Evolutionary conservation across 2,329 filamentous ascomycete species (phyloP).

Genomic region (Fusarium tanahbumbuense): DNA sequence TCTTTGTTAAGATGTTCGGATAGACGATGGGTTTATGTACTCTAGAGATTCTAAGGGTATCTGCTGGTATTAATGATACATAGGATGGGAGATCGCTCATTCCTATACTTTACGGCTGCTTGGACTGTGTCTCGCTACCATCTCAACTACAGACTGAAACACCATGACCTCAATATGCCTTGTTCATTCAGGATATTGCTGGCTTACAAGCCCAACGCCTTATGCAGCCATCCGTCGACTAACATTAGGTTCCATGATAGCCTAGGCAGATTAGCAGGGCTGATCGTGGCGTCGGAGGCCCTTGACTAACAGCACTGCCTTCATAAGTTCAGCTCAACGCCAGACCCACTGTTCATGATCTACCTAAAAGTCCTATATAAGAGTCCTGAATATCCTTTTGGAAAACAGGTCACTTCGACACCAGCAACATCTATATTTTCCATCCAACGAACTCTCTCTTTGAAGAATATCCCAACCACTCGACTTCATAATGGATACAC

Average conservation of each 20-base stretch:
- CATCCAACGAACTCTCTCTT: neutral
- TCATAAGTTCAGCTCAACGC: constrained; percentile 1
- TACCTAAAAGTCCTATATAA: constrained; percentile 31
- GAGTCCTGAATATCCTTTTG: constrained; percentile 14
- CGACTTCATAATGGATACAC: constrained; percentile 21
- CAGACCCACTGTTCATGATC: constrained; percentile 19
- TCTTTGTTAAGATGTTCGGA: constrained; percentile 37
- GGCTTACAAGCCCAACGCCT: constrained; percentile 7
- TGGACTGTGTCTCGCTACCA: constrained; percentile 12
- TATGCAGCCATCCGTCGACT: constrained; percentile 8
- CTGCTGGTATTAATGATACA: constrained; percentile 39
- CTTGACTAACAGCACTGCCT: constrained; percentile 38
- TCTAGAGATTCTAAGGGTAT: constrained; percentile 26
- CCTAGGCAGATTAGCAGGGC: constrained; percentile 33
- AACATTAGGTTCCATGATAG: constrained; percentile 3
- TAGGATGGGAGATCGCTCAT: constrained; percentile 30
- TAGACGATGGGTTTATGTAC: constrained; percentile 37
- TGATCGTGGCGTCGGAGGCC: constrained; percentile 36
- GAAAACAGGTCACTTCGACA: neutral
- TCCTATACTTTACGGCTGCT: constrained; percentile 35
- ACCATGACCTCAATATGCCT: neutral
- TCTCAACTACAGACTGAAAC: neutral
- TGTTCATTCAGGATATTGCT: neutral
- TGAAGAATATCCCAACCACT: neutral
- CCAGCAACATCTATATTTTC: neutral